Conservation (phyloP, 768 basidiomycete genomes). For the Boletus bicolor region DNA sequence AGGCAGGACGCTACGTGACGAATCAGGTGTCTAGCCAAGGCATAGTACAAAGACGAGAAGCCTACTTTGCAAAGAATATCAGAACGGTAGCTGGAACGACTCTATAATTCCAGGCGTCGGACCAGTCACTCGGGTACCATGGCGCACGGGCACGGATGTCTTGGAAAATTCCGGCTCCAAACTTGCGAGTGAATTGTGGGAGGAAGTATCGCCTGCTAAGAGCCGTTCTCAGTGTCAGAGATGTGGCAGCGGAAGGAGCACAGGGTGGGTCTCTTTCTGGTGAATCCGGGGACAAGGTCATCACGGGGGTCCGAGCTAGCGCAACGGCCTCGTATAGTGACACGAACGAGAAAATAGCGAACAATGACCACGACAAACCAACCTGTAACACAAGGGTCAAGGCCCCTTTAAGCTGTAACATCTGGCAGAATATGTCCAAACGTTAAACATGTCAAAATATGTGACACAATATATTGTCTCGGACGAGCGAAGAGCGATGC, state of each 20-base stretch:
- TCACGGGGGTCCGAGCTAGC: background rate
- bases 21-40: background rate
- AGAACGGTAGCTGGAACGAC: conserved; percentile 84
- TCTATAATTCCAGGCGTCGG: conserved; percentile 87
- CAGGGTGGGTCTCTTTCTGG: background rate
- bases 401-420: background rate
- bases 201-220: background rate
- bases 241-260: conserved; percentile 2
- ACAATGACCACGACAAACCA: too few relatives aligned
- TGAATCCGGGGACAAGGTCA: background rate
- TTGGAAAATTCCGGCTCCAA: conserved; percentile 60
- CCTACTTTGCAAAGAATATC: conserved; percentile 83
- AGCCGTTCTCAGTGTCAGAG: background rate
- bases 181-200: conserved; percentile 22
- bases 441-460: background rate
- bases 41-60: conserved; percentile 2
- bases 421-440: conserved; percentile 3
- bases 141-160: conserved; percentile 73
- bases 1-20: conserved; percentile 62
- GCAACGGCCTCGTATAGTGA: background rate
- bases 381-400: too few relatives aligned
- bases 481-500: background rate
- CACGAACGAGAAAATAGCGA: background rate
- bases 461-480: background rate
- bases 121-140: conserved; percentile 87